These are phyloP conservation scores for Geotrichum citri-aurantii DNA, from an alignment of 1,139 yeast species.

Conservation along the genomic window DNA sequence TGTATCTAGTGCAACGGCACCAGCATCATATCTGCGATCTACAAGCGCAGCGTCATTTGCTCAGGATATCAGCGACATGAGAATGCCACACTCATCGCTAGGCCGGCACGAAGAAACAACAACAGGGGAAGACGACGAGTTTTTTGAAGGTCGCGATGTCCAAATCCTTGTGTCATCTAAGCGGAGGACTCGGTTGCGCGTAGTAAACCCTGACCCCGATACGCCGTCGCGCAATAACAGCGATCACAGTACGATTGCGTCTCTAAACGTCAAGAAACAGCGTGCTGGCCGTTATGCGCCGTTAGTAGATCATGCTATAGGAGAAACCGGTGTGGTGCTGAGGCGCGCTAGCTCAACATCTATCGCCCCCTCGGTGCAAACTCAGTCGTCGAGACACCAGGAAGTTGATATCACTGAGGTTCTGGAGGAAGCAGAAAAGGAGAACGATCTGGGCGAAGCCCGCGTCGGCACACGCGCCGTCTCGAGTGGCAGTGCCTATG, in stretches of 20 bases:
- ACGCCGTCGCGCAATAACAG: constrained; percentile 17
- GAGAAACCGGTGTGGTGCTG: neutral
- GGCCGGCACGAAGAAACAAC: constrained; percentile 19
- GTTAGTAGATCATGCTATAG: neutral
- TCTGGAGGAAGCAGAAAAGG: neutral
- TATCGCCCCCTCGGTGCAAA: neutral
- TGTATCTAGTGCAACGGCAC: constrained; percentile 5
- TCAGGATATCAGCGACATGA: constrained; percentile 7
- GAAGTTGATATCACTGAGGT: neutral
- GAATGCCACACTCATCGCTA: constrained; percentile 2
- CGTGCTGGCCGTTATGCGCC: constrained; percentile 7
- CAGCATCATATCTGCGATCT: neutral
- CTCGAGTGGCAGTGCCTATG: constrained; percentile 13
- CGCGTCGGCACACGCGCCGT: constrained; percentile 9
- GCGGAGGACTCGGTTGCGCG: constrained; percentile 55
- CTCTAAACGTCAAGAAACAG: constrained; percentile 13
- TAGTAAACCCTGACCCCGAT: constrained; percentile 52
- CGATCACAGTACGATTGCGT: constrained; percentile 14
- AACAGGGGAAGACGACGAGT: constrained; percentile 36
- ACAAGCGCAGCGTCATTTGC: constrained; percentile 1
- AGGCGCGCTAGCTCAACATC: neutral
- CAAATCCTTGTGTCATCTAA: constrained; percentile 71
- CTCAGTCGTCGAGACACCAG: neutral
- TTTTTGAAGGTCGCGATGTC: constrained; percentile 53
- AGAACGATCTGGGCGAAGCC: constrained; percentile 6